Evolutionary conservation across 106 monocot species (phyloP).

Genomic region (Cymbidium sinense): DNA sequence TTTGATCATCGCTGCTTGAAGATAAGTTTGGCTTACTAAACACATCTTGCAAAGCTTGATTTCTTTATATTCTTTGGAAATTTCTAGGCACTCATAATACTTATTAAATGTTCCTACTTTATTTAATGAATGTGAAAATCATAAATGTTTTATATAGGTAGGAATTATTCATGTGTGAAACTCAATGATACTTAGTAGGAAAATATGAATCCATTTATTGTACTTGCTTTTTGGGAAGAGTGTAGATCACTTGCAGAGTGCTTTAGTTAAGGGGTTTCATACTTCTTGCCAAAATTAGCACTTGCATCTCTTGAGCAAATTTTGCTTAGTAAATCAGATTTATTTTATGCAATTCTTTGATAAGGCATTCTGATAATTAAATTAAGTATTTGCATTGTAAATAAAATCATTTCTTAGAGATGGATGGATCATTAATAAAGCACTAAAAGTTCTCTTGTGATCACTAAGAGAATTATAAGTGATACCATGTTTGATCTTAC

Average conservation of each 20-base stretch:
- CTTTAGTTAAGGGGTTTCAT: neutral
- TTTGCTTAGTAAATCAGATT: neutral
- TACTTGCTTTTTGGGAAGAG: neutral
- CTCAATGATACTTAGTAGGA: neutral
- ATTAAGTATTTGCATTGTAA: neutral
- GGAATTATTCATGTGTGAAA: neutral
- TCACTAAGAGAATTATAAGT: neutral
- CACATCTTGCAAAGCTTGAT: neutral
- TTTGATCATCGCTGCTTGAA: neutral
- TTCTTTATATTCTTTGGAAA: neutral
- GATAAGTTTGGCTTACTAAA: neutral
- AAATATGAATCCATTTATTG: neutral
- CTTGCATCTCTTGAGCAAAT: neutral
- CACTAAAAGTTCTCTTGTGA: neutral
- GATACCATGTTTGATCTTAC: neutral
- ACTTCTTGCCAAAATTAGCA: neutral
- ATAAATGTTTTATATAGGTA: neutral
- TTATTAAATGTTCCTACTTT: neutral
- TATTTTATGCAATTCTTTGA: neutral
- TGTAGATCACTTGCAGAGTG: too few relatives aligned
- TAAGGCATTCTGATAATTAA: slow-evolving; percentile 1
- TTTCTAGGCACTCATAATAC: neutral
- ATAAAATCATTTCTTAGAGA: neutral
- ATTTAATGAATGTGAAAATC: neutral
- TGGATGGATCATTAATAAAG: neutral